Evolutionary conservation across 106 monocot species (phyloP).

Genomic region (Acorus calamus): DNA sequence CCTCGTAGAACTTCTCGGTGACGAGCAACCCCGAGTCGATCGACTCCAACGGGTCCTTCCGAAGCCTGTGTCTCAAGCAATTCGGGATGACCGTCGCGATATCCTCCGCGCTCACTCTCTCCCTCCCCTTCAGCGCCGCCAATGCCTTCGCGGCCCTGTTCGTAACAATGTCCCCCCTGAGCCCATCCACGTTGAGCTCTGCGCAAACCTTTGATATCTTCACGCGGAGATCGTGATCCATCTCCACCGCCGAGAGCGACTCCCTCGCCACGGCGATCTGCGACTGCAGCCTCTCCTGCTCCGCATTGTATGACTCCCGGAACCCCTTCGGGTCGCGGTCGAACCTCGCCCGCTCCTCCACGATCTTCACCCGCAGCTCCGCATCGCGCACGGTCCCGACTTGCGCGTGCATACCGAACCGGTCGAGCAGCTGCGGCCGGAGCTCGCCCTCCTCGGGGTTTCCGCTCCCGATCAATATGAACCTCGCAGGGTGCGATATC

Average conservation of each 20-base stretch:
- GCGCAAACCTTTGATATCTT: conserved; percentile 96
- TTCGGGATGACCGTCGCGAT: conserved; percentile 96
- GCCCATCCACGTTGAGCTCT: conserved; percentile 93
- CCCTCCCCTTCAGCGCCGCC: conserved; percentile 88
- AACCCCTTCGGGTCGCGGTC: conserved; percentile 75
- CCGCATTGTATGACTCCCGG: conserved; percentile 56
- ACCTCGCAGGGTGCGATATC: conserved; percentile 92
- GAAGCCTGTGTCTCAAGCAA: conserved; percentile 89
- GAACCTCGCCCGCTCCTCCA: conserved; percentile 86
- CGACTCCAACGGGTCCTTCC: conserved; percentile 95
- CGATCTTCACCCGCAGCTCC: conserved; percentile 92
- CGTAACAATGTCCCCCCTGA: conserved; percentile 93
- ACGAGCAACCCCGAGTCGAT: conserved; percentile 95
- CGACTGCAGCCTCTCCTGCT: conserved; percentile 83
- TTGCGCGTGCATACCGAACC: conserved; percentile 98
- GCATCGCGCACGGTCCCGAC: conserved; percentile 96
- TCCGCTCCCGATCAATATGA: conserved; percentile 95
- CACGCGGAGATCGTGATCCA: conserved; percentile 73
- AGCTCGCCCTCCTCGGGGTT: conserved; percentile 99
- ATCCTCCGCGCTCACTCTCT: conserved; percentile 67
- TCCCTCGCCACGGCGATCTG: conserved; percentile 68
- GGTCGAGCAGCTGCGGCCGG: conserved; percentile 89
- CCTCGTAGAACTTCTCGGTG: conserved; percentile 92
- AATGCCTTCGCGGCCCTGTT: conserved; percentile 91
- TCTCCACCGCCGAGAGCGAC: conserved; percentile 50